Percentiles rank a stretch among this genome's conserved stretches.
Evolutionary conservation across 257 asterid species (phyloP).

Genomic region (Rehmannia glutinosa): DNA sequence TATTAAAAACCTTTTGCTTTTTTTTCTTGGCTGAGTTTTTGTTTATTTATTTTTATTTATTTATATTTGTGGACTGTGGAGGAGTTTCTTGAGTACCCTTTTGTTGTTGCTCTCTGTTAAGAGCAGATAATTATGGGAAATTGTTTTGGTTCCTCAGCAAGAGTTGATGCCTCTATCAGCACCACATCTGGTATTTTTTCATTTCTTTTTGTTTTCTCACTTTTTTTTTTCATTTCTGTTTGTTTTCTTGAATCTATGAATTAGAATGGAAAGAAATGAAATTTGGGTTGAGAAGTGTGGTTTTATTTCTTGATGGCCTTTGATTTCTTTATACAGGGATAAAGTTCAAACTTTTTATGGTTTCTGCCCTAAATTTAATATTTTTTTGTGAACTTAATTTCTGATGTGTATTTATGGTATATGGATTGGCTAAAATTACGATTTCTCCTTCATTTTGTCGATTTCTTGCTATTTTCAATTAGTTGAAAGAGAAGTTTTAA

Average conservation of each 20-base stretch:
- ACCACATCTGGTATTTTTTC: slow-evolving; percentile 49
- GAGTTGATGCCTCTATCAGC: slow-evolving; percentile 79
- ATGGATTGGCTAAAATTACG: background rate
- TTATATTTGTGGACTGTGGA: background rate
- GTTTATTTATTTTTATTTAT: background rate
- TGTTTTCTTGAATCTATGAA: background rate
- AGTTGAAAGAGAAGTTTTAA: no score
- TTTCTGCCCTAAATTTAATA: background rate
- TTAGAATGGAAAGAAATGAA: background rate
- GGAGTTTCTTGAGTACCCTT: slow-evolving; percentile 20
- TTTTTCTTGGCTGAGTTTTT: background rate
- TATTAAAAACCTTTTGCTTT: background rate
- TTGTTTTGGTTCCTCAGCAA: slow-evolving; percentile 73
- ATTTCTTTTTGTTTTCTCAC: background rate
- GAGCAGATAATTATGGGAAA: slow-evolving; percentile 59
- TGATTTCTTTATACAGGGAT: background rate
- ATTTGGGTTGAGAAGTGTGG: background rate
- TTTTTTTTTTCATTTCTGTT: background rate
- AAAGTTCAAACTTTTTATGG: background rate
- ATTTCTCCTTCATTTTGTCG: background rate
- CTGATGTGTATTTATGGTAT: background rate
- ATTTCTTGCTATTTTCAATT: background rate
- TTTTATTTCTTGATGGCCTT: background rate
- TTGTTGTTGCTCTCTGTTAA: slow-evolving; percentile 7
- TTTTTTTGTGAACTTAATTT: background rate